Evolutionary conservation across 2,329 filamentous ascomycete species (phyloP).

Genomic region (Botryotinia convoluta): DNA sequence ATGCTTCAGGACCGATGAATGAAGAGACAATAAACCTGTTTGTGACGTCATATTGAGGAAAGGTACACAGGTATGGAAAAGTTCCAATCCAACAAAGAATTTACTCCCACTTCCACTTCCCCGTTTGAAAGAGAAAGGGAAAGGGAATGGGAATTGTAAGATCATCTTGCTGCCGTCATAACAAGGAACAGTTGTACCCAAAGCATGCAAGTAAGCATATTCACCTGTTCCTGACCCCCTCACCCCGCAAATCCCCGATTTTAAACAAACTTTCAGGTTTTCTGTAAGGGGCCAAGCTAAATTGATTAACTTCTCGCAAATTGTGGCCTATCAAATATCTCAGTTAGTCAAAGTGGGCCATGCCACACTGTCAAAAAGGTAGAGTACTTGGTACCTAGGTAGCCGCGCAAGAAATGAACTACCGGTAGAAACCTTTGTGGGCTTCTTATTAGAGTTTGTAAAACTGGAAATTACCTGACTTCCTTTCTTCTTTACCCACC

Average conservation of each 20-base stretch:
- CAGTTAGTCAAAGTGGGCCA: neutral
- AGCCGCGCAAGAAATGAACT: neutral
- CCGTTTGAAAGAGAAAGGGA: neutral
- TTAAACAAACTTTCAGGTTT: neutral
- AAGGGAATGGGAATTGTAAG: neutral
- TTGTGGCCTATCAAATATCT: neutral
- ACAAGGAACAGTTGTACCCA: neutral
- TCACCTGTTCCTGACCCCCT: neutral
- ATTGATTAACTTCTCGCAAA: neutral
- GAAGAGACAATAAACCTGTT: constrained; percentile 9
- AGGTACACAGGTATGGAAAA: neutral
- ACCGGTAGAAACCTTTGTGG: neutral
- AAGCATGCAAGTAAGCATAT: constrained; percentile 2
- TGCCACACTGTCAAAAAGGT: neutral
- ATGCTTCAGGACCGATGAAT: neutral
- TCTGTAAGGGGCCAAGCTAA: constrained; percentile 13
- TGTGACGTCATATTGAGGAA: constrained; percentile 3
- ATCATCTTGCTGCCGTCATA: neutral
- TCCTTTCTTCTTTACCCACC: neutral
- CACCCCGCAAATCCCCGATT: constrained; percentile 4
- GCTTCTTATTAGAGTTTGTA: neutral
- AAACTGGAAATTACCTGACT: neutral
- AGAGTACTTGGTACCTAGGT: neutral
- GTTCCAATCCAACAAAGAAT: constrained; percentile 6
- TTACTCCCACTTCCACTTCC: neutral